Conservation (phyloP, 2,329 filamentous ascomycete genomes). For the Hortaea werneckii region DNA sequence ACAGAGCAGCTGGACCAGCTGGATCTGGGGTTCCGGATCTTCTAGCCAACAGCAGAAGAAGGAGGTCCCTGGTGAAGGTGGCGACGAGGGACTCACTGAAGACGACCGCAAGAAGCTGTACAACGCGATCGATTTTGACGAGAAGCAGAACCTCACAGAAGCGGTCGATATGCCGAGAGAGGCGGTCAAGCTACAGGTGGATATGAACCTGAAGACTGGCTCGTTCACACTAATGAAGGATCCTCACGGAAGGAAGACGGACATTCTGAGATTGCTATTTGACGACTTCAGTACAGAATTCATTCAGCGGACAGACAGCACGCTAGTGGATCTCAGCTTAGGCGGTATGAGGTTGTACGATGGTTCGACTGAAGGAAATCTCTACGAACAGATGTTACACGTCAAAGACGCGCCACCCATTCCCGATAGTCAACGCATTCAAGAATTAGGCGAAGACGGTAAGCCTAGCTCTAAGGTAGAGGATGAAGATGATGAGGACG, state of each 20-base stretch:
- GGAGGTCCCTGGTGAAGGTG: slow-evolving; percentile 50
- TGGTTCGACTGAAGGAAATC: slow-evolving; percentile 79
- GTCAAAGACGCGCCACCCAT: slow-evolving; percentile 74
- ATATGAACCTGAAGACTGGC: slow-evolving; percentile 86
- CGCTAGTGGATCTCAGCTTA: slow-evolving; percentile 78
- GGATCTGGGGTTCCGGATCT: slow-evolving; percentile 61
- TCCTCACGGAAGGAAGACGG: slow-evolving; percentile 64
- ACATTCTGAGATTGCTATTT: slow-evolving; percentile 85
- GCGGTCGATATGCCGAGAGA: slow-evolving; percentile 84
- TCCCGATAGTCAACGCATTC: slow-evolving; percentile 38
- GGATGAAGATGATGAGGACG: slow-evolving; percentile 34
- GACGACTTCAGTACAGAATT: slow-evolving; percentile 89
- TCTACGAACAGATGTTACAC: slow-evolving; percentile 89
- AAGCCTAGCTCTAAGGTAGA: slow-evolving; percentile 33
- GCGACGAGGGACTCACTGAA: slow-evolving; percentile 83
- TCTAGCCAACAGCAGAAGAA: slow-evolving; percentile 41
- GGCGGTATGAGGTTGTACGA: slow-evolving; percentile 92
- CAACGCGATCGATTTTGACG: slow-evolving; percentile 95
- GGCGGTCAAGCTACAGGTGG: slow-evolving; percentile 83
- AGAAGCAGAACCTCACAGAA: slow-evolving; percentile 82
- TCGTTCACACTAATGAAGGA: slow-evolving; percentile 89
- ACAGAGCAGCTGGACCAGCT: slow-evolving; percentile 80
- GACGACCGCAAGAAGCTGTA: slow-evolving; percentile 95
- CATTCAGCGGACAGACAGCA: slow-evolving; percentile 80
- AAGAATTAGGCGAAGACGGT: slow-evolving; percentile 40